Base-by-base conservation (phyloP, 495 filamentous ascomycete species). In the Cercophora newfieldiana region DNA sequence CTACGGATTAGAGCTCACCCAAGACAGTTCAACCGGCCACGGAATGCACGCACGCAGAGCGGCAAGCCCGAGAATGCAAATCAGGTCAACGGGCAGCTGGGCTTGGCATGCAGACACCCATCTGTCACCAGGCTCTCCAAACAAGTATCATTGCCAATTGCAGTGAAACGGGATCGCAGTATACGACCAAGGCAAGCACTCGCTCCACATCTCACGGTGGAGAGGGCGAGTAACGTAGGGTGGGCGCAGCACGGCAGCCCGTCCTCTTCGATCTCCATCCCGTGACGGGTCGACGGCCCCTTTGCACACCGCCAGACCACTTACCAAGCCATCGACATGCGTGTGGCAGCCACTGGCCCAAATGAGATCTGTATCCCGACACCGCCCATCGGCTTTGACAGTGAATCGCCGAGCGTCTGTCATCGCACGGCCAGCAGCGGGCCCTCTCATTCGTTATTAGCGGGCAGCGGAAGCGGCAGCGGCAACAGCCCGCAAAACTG, bases 81-180 rank as follows among this genome's bases (percentile, higher is more conserved):
- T 30, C 60, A 54, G 60, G 37, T 37, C 24, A 25, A 33, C 37
- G 25, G 55, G 37, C 21, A 5, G 18, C 31, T 59, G 18, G 53
- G 25, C 63, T 65, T 59, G 63, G 63, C 63, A 65, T 59, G 63
- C 63, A 59, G 53, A n/a, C 30, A 22, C 24, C 54, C 63, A 65
- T 65, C 54, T 63, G 44, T 53, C 48, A 30, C 22, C 12, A 18
- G n/a, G 18, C 5, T 28, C 55, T 19, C 8, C 54, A n/a, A n/a
- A n/a, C n/a, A n/a, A 33, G 37, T 44, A 14, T 14, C 37, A 14
- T 44, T 4, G 37, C 37, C 12, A 44, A 44, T 44, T 44, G 37
- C 37, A 44, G 37, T 44, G 37, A 44, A 16, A n/a, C n/a, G 4
- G 12, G 10, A 5, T 44, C 2, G 37, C 37, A 44, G 37, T n/a